Evolutionary conservation across 306 rosid species (phyloP).

Genomic region (Sphenostylis stenocarpa): DNA sequence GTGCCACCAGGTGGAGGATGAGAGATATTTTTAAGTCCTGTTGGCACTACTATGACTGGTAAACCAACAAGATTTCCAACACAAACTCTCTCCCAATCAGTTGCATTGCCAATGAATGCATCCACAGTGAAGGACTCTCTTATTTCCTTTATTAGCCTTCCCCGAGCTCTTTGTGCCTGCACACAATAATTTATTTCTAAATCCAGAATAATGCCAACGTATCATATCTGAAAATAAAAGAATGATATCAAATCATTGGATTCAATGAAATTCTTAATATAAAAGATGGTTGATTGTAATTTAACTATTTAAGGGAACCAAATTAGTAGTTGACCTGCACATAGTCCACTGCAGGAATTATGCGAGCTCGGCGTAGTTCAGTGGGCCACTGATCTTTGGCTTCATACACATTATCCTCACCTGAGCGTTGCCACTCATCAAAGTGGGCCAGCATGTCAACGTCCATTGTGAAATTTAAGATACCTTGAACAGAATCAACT

Average conservation of each 20-base stretch:
- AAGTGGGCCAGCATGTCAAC: conserved; percentile 83
- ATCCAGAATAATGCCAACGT: not conserved
- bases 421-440: conserved; percentile 76
- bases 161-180: conserved; percentile 76
- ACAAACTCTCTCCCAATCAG: conserved; percentile 84
- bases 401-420: conserved; percentile 64
- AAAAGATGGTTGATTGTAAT: not conserved
- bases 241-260: not conserved
- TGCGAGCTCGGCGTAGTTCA: conserved; percentile 56
- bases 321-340: conserved; percentile 50
- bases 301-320: conserved; percentile 12
- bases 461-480: conserved; percentile 76
- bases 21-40: conserved; percentile 52
- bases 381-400: conserved; percentile 85
- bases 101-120: conserved; percentile 73
- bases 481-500: conserved; percentile 71
- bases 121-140: conserved; percentile 57
- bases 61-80: conserved; percentile 75
- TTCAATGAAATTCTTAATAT: not conserved
- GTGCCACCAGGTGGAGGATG: conserved; percentile 48
- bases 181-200: not conserved
- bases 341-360: conserved; percentile 71
- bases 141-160: conserved; percentile 60
- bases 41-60: conserved; percentile 66
- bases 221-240: not conserved